Conservation (phyloP, 257 asterid species). For the Linaria vulgaris region DNA sequence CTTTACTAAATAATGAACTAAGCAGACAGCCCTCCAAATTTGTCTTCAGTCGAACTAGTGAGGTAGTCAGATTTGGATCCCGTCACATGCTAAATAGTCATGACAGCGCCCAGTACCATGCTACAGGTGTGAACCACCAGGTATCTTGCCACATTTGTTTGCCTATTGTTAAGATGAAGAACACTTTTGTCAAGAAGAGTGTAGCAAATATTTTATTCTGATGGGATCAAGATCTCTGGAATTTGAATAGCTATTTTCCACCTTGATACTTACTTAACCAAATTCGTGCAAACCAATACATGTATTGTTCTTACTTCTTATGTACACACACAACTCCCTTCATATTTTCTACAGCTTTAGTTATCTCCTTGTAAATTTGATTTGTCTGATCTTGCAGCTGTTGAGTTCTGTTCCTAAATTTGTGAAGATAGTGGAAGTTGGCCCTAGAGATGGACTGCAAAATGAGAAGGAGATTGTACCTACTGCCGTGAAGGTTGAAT, state of each 20-base stretch:
- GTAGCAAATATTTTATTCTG: neutral
- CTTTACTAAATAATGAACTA: conserved; percentile 27
- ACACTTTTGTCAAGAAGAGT: neutral
- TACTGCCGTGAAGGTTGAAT: conserved; percentile 74
- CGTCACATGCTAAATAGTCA: conserved; percentile 18
- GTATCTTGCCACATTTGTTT: conserved; percentile 26
- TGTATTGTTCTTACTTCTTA: neutral
- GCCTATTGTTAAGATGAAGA: neutral
- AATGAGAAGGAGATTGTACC: conserved; percentile 85
- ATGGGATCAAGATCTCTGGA: conserved; percentile 1
- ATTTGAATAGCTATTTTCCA: neutral
- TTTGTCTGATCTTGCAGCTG: conserved; percentile 41
- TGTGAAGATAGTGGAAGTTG: conserved; percentile 91
- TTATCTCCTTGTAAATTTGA: neutral
- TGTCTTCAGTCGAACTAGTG: conserved; percentile 30
- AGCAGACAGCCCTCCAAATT: conserved; percentile 26
- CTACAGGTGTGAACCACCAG: conserved; percentile 40
- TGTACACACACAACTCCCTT: too few species aligned
- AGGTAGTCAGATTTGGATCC: conserved; percentile 29
- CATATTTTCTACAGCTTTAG: too few species aligned
- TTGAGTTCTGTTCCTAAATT: conserved; percentile 57
- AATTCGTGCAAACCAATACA: neutral
- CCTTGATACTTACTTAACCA: conserved; percentile 1
- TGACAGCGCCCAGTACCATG: conserved; percentile 39
- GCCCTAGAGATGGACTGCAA: conserved; percentile 93